Evolutionary conservation across 352 stramenopile genomes (phyloP).

Genomic region (Globisporangium canariense): DNA sequence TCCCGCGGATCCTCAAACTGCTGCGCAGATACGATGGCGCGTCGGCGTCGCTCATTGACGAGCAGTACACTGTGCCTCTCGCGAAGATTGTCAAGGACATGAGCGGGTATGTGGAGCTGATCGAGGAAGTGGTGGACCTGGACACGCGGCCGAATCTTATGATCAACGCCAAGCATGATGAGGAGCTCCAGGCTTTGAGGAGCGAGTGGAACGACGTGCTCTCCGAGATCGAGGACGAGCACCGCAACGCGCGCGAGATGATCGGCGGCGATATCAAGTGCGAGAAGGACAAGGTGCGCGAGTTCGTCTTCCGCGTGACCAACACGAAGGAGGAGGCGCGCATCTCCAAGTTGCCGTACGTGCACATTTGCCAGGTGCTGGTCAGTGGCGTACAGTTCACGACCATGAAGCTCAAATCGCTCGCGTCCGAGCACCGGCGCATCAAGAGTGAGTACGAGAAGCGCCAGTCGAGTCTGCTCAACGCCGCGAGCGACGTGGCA

Average conservation of each 20-base stretch:
- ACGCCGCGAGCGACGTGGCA: conserved; percentile 92
- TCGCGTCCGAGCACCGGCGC: conserved; percentile 84
- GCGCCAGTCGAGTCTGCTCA: conserved; percentile 88
- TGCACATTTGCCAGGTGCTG: conserved; percentile 94
- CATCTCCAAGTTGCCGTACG: conserved; percentile 82
- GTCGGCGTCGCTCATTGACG: conserved; percentile 34
- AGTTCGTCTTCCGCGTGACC: conserved; percentile 92
- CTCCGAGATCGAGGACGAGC: conserved; percentile 80
- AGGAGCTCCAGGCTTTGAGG: conserved; percentile 70
- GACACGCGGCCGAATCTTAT: conserved; percentile 74
- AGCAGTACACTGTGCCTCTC: conserved; percentile 44
- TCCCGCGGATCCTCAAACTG: conserved; percentile 61
- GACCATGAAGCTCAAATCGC: conserved; percentile 86
- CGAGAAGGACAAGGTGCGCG: conserved; percentile 89
- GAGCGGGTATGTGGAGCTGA: conserved; percentile 58
- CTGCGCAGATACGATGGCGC: conserved; percentile 45
- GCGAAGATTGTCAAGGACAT: conserved; percentile 66
- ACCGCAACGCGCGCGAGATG: conserved; percentile 47
- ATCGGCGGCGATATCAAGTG: conserved; percentile 89
- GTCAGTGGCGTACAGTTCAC: conserved; percentile 98
- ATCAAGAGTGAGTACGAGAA: conserved; percentile 90
- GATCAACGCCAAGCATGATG: conserved; percentile 82
- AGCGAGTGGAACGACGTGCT: conserved; percentile 74
- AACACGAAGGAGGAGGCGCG: conserved; percentile 92
- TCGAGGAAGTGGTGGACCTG: conserved; percentile 84